Evolutionary conservation across 306 rosid species (phyloP), one percentile per base, ranked within the genome.

Genomic region (Dryas alaskensis): DNA sequence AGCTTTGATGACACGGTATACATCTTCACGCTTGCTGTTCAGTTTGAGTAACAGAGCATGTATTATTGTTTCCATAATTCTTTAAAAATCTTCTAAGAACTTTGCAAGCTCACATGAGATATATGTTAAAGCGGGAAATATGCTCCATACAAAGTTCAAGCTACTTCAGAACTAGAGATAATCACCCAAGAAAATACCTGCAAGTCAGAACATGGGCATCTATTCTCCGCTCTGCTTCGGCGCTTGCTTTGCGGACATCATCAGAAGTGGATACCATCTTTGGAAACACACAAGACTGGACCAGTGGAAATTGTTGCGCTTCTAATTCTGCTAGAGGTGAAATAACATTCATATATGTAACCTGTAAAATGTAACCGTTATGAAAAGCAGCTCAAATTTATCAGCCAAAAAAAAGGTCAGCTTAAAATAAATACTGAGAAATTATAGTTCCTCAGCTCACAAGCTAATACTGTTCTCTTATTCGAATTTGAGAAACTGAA

Each of bases 11-110:
- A 87, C 95, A 69, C 86, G 89, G 76, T 92, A 94, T 16, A 94
- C 84, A 75, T 94, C 96, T 81, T 89, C 99, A 27, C 99, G 96
- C 62, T 87, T 83, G 76, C 99, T 94, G 85, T 79, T 83, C 74
- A 74, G 72, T 70, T 76, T 80, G 81, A 77, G 78, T 45, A 62
- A 62, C 73, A 83, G 47, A 69, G 43, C 70, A 72, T 39, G 10
- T 62, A 10, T 14, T 39, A 77, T 81, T 45, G 86, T 72, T 76
- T 74, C 53, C 78, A 54, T 60, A 69, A 59, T 70, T 53, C 67
- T 31, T 5, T 27, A 10, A 11, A 31, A 60, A 60, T 13, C 45
- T 7, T 62, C 48, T 16, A 62, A 16, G 27, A 31, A 39, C 6
- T n/a, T 37, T 37, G 6, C 22, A 12, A 62, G 67, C n/a, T 62